phyloP scores from a whole-genome alignment of 176 grass and related monocot genomes.

The Raddia guianensis region DNA sequence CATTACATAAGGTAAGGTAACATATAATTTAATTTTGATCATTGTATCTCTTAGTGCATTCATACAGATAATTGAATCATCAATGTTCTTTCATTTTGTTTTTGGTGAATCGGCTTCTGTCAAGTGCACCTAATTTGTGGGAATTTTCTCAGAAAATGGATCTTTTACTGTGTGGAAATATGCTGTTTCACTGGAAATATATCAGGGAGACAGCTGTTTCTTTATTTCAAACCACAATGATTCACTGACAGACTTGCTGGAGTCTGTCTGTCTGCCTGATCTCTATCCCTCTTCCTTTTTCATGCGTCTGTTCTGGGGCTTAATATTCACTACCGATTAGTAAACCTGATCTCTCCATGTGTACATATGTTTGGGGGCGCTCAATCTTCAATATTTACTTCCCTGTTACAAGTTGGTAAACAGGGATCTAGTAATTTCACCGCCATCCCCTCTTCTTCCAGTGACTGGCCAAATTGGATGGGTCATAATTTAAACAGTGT shows the following conservation, averaged over 20 bases:
- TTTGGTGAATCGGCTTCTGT: background rate
- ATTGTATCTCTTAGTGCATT: background rate
- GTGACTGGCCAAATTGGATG: background rate
- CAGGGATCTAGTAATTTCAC: background rate
- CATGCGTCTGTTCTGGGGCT: background rate
- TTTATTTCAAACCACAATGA: background rate
- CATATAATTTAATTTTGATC: background rate
- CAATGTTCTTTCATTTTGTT: background rate
- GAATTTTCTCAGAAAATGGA: background rate
- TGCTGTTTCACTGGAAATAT: background rate
- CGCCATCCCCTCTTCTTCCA: background rate
- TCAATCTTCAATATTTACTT: background rate
- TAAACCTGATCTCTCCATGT: background rate
- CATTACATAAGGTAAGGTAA: constrained; percentile 52
- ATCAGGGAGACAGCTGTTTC: background rate
- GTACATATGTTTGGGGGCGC: background rate
- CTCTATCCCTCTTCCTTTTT: background rate
- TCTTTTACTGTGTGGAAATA: background rate
- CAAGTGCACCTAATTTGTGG: background rate
- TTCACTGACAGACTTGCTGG: background rate
- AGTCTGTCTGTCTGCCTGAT: constrained; percentile 16
- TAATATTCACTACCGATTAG: background rate
- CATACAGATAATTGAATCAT: background rate
- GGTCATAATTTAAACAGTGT: background rate
- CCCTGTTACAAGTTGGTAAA: background rate